Percentiles rank a stretch among this genome's conserved stretches.
phyloP scores from a whole-genome alignment of 768 basidiomycete species.

The Polyporus arcularius region DNA sequence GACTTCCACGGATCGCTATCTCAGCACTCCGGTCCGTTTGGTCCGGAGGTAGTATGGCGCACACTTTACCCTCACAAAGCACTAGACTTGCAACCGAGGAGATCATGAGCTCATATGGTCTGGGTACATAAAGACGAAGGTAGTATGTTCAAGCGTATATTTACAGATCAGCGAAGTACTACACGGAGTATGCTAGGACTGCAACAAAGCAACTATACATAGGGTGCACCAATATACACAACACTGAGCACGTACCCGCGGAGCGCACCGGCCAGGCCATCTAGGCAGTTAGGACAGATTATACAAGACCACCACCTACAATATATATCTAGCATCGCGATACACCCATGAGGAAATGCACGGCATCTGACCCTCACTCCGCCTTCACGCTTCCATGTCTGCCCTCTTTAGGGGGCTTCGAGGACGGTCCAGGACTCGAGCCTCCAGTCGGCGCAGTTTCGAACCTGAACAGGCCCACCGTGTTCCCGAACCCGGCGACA shows the following conservation, averaged over 20 bases:
- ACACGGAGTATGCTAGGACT: background rate
- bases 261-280: background rate
- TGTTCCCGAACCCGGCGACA: slow-evolving; percentile 80
- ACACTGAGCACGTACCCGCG: background rate
- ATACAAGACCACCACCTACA: background rate
- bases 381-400: slow-evolving; percentile 4
- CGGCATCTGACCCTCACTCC: background rate
- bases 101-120: too few species aligned
- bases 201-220: background rate
- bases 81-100: too few species aligned
- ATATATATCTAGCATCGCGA: background rate
- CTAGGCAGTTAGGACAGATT: background rate
- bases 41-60: too few species aligned
- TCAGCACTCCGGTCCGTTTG: too few species aligned
- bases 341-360: background rate
- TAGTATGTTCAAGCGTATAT: background rate
- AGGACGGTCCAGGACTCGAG: background rate
- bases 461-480: slow-evolving; percentile 57
- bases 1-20: too few species aligned
- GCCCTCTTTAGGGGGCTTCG: slow-evolving; percentile 12
- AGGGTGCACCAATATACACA: background rate
- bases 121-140: too few species aligned
- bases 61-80: too few species aligned
- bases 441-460: background rate
- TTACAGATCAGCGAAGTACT: background rate